Conservation (phyloP, 2,329 filamentous ascomycete species). For the Claviceps digitariae region DNA sequence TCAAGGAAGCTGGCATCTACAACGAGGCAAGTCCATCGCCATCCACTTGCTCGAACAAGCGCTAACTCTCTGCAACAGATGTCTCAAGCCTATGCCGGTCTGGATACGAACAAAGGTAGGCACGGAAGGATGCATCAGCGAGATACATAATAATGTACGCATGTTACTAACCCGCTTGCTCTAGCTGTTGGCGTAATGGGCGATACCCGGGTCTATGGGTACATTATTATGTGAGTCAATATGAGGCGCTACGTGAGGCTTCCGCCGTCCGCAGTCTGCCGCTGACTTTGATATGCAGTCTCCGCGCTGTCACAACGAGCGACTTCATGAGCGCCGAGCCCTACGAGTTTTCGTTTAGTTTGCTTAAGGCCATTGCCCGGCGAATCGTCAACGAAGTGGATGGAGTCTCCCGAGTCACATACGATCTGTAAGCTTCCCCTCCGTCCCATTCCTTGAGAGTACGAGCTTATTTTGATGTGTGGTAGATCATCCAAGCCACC, state of each 20-base stretch:
- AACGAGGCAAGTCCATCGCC: constrained; percentile 29
- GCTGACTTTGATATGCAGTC: neutral
- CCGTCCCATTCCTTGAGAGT: neutral
- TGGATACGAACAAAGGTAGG: constrained; percentile 11
- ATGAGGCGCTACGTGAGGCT: too few relatives aligned
- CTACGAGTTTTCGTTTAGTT: constrained; percentile 50
- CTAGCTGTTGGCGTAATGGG: constrained; percentile 10
- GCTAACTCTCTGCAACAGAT: constrained; percentile 9
- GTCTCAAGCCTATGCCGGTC: constrained; percentile 15
- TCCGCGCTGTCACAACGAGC: constrained; percentile 5
- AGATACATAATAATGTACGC: too few relatives aligned
- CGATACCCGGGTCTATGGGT: constrained; percentile 17
- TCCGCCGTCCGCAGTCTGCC: neutral
- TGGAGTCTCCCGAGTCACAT: constrained; percentile 58
- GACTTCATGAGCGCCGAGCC: constrained; percentile 50
- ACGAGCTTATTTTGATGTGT: neutral
- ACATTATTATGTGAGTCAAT: constrained; percentile 14
- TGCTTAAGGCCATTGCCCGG: constrained; percentile 35
- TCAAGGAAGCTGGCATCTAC: constrained; percentile 59
- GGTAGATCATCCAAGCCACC: constrained; percentile 42
- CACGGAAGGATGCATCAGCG: neutral
- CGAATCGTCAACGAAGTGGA: constrained; percentile 38
- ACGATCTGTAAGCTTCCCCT: constrained; percentile 32
- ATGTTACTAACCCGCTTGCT: neutral
- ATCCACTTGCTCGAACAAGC: neutral